Base-by-base conservation (phyloP, 2,329 filamentous ascomycete species). In the Fusarium scirpi region DNA sequence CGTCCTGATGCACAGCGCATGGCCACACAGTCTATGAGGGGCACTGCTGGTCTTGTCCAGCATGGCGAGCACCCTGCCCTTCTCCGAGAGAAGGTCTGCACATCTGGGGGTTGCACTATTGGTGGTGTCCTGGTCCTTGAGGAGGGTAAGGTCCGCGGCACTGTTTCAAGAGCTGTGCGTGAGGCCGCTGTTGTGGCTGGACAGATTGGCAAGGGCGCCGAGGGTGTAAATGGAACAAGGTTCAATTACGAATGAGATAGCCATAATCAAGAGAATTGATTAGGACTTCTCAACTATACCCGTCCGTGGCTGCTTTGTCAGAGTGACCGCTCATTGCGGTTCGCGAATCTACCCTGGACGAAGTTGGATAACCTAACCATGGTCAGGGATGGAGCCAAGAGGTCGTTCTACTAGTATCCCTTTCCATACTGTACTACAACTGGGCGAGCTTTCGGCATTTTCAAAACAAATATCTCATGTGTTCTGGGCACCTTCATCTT, bases 1-100 rank as follows among this genome's bases (percentile, higher is more conserved):
- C 85, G 92, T 49, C 87, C 86, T 4, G 91, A 94, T 76, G 92
- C 92, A 1, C 89, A 90, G 77, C 82, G 88, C 65, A 94, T 95
- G 91, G 92, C 92, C 27, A 90, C 92, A 2, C 92, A 95, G 83
- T 89, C 90, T 15, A 93, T 94, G 90, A 86, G 88, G 70, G 92
- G 92, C 24, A 89, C 91, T 1, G 90, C 92, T 1, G 89, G 87
- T 0, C 76, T 94, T 73, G 88, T 94, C 13, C 83, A 92, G 58
- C 85, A 81, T 58, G 91, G 91, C 16, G 91, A 94, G 77, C 92
- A 94, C 78, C 93, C 92, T 2, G 91, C 92, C 18, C 80, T 94
- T 24, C 80, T 94, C 55, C 86, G 90, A 54, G 92, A 95, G 73
- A 92, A 92, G 81, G 90, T 94, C n/a, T 89, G 84, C 70, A 94